Conservation (phyloP, 805 yeast genomes). For the Teunomyces atbi region DNA sequence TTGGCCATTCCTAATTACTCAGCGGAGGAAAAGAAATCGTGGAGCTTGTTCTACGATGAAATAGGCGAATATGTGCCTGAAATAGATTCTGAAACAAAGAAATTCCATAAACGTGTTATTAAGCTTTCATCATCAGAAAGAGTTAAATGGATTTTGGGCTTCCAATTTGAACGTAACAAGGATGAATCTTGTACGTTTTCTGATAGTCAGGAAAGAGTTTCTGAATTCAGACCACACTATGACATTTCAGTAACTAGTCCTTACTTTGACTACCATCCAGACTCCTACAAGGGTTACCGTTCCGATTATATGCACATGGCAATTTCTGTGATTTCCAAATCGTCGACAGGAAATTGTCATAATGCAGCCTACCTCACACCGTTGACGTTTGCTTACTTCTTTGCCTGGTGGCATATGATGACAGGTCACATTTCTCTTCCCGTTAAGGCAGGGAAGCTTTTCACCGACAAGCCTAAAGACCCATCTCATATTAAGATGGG, state of each 20-base stretch:
- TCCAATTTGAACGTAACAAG: slow-evolving; percentile 66
- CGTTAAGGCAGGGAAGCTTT: slow-evolving; percentile 34
- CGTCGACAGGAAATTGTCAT: slow-evolving; percentile 27
- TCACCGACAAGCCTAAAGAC: slow-evolving; percentile 15
- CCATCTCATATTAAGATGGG: slow-evolving; percentile 35
- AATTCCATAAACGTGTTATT: slow-evolving; percentile 45
- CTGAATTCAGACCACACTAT: slow-evolving; percentile 59
- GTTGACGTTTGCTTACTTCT: slow-evolving; percentile 35
- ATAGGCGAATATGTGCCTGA: slow-evolving; percentile 14
- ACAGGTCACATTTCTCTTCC: slow-evolving; percentile 34
- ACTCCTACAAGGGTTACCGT: slow-evolving; percentile 77
- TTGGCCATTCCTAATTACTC: slow-evolving; percentile 56
- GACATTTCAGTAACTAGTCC: slow-evolving; percentile 63
- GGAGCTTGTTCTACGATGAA: slow-evolving; percentile 37
- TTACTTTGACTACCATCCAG: slow-evolving; percentile 55
- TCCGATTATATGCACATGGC: slow-evolving; percentile 73
- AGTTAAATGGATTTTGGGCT: slow-evolving; percentile 77
- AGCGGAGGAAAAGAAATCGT: slow-evolving; percentile 28
- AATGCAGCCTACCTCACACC: slow-evolving; percentile 42
- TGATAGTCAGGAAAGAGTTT: slow-evolving; percentile 42
- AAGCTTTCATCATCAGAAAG: slow-evolving; percentile 56
- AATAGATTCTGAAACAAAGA: slow-evolving; percentile 27
- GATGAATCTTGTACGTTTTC: slow-evolving; percentile 27
- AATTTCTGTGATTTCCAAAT: slow-evolving; percentile 35
- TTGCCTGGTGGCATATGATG: slow-evolving; percentile 42